Percentiles rank a stretch among this genome's conserved stretches.
Evolutionary conservation across 2,329 filamentous ascomycete species (phyloP).

Genomic region (Penicillium crustosum): DNA sequence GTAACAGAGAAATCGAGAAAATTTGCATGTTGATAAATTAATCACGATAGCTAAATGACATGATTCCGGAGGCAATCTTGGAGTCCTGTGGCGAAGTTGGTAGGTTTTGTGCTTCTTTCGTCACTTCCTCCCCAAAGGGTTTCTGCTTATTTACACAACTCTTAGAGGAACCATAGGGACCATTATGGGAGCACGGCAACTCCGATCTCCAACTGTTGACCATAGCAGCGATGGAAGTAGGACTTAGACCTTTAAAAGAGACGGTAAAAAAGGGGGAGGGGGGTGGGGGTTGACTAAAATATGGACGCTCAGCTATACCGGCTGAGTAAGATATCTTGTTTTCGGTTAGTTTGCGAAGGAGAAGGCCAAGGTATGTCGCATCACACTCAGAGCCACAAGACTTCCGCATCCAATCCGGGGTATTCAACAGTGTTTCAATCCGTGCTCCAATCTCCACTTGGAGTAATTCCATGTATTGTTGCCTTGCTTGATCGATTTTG

Average conservation of each 20-base stretch:
- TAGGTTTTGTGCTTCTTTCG: not conserved
- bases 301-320: too few relatives aligned
- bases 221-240: not conserved
- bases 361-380: not conserved
- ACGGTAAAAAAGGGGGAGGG: not conserved
- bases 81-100: not conserved
- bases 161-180: not conserved
- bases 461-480: not conserved
- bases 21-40: not conserved
- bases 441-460: not conserved
- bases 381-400: not conserved
- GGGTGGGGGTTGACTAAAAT: too few relatives aligned
- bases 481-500: not conserved
- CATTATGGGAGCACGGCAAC: not conserved
- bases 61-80: not conserved
- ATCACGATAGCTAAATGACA: not conserved
- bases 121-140: not conserved
- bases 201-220: not conserved
- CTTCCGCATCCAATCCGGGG: rapidly evolving
- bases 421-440: not conserved
- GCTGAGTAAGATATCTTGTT: not conserved
- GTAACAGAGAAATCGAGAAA: not conserved
- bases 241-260: not conserved
- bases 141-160: not conserved
- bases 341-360: not conserved